Conservation (phyloP, 2,329 filamentous ascomycete species). For the Nothophaeocryptopus gaeumannii region DNA sequence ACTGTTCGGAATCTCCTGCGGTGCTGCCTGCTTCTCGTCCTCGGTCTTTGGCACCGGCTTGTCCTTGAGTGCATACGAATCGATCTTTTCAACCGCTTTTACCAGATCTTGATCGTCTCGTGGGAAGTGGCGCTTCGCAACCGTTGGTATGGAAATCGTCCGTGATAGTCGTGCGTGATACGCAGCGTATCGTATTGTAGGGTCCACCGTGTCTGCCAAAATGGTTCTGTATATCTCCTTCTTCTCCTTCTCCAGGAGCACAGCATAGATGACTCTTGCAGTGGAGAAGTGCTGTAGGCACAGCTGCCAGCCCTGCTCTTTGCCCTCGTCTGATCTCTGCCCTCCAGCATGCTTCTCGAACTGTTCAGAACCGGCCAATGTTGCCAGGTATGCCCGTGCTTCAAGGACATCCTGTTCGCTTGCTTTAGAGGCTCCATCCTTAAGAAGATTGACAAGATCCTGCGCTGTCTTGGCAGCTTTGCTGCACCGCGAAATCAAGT, state of each 20-base stretch:
- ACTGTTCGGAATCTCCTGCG: constrained; percentile 60
- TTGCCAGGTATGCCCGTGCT: constrained; percentile 76
- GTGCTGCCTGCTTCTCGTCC: constrained; percentile 24
- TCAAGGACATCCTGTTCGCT: constrained; percentile 72
- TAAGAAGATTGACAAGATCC: constrained; percentile 64
- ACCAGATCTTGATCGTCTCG: constrained; percentile 61
- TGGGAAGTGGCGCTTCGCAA: constrained; percentile 77
- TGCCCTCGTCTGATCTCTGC: constrained; percentile 35
- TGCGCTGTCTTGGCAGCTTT: constrained; percentile 74
- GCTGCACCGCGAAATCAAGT: constrained; percentile 81
- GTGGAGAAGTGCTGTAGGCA: constrained; percentile 75
- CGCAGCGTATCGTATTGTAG: constrained; percentile 88
- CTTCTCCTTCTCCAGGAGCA: constrained; percentile 63
- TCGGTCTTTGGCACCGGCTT: constrained; percentile 33
- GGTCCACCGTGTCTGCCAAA: constrained; percentile 80
- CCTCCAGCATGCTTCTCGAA: constrained; percentile 75
- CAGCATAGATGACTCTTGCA: constrained; percentile 77
- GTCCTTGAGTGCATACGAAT: constrained; percentile 65
- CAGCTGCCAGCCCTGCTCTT: constrained; percentile 64
- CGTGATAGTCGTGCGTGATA: constrained; percentile 87
- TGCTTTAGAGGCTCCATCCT: constrained; percentile 64
- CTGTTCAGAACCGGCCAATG: constrained; percentile 71
- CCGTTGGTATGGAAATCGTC: constrained; percentile 74
- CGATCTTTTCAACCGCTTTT: constrained; percentile 65
- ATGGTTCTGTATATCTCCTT: constrained; percentile 84